Conservation (phyloP, 1,284 basidiomycete species). For the Papiliotrema terrestris region DNA sequence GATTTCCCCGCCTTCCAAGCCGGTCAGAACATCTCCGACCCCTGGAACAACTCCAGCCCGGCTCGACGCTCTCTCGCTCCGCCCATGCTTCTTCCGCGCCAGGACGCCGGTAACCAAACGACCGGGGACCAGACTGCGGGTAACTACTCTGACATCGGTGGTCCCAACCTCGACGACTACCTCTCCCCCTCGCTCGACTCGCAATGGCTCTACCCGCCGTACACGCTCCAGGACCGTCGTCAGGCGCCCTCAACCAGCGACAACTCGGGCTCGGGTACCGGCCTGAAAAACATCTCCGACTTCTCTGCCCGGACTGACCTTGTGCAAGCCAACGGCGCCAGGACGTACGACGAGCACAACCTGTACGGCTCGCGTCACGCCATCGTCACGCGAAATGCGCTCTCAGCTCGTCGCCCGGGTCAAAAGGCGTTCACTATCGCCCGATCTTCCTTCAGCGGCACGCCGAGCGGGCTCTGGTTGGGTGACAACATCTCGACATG, state of each 20-base stretch:
- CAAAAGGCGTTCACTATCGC: slow-evolving; percentile 64
- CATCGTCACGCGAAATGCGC: slow-evolving; percentile 58
- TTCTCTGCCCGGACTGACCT: slow-evolving; percentile 51
- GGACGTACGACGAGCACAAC: slow-evolving; percentile 63
- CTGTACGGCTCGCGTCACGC: slow-evolving; percentile 71
- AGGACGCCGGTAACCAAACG: background rate
- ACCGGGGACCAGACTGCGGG: too few species aligned
- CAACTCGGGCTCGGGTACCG: slow-evolving; percentile 11
- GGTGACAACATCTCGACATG: slow-evolving; percentile 58
- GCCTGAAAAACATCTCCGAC: slow-evolving; percentile 28
- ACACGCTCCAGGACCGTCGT: slow-evolving; percentile 22
- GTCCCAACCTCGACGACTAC: slow-evolving; percentile 15
- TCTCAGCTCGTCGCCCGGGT: slow-evolving; percentile 61
- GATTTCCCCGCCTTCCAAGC: slow-evolving; percentile 13
- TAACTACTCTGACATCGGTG: too few species aligned
- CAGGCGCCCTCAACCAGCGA: slow-evolving; percentile 13
- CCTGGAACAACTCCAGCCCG: background rate
- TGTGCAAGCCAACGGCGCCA: slow-evolving; percentile 60
- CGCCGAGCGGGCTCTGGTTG: slow-evolving; percentile 65
- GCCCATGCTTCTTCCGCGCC: background rate
- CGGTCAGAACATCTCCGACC: slow-evolving; percentile 20
- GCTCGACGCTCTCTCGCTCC: background rate
- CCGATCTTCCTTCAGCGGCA: slow-evolving; percentile 66
- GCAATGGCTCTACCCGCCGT: slow-evolving; percentile 29
- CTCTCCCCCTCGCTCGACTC: slow-evolving; percentile 16